A percentile compares a stretch with the other conserved stretches of the same genome.
Evolutionary conservation across 2,329 filamentous ascomycete species (phyloP).

Genomic region (Colletotrichum sp.): DNA sequence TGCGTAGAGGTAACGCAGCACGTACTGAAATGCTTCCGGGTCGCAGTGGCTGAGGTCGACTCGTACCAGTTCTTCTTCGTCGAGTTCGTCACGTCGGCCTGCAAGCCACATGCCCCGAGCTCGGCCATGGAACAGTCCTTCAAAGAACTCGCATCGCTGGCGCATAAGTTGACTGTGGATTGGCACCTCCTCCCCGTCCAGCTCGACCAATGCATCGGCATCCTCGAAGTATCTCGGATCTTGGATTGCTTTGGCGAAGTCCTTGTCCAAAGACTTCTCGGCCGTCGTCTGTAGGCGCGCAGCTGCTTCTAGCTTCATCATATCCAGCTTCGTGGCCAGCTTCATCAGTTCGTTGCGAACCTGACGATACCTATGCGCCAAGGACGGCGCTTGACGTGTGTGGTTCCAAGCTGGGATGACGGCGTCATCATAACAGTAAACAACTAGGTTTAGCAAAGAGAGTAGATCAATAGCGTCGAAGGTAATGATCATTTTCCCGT

Average conservation of each 20-base stretch:
- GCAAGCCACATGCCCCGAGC: constrained; percentile 86
- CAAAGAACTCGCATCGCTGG: constrained; percentile 89
- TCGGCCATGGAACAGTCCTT: constrained; percentile 87
- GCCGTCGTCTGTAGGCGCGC: constrained; percentile 76
- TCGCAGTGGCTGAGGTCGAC: constrained; percentile 87
- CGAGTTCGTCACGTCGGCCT: constrained; percentile 59
- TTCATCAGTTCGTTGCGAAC: constrained; percentile 89
- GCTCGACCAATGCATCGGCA: constrained; percentile 79
- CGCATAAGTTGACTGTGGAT: constrained; percentile 84
- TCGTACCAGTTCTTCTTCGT: constrained; percentile 52
- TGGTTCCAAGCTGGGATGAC: constrained; percentile 89
- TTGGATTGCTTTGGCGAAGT: constrained; percentile 73
- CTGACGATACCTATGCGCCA: constrained; percentile 78
- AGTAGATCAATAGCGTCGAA: constrained; percentile 77
- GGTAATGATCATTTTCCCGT: constrained; percentile 62
- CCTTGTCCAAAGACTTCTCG: constrained; percentile 66
- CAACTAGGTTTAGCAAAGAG: constrained; percentile 77
- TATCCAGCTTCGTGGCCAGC: constrained; percentile 72
- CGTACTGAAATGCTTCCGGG: constrained; percentile 75
- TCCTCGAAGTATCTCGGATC: constrained; percentile 78
- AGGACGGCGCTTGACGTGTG: constrained; percentile 66
- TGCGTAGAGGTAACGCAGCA: constrained; percentile 82
- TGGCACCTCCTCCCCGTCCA: constrained; percentile 73
- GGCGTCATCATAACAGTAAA: constrained; percentile 82
- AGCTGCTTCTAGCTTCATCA: constrained; percentile 76